Conservation (phyloP, 306 rosid genomes). For the Clitoria ternatea region DNA sequence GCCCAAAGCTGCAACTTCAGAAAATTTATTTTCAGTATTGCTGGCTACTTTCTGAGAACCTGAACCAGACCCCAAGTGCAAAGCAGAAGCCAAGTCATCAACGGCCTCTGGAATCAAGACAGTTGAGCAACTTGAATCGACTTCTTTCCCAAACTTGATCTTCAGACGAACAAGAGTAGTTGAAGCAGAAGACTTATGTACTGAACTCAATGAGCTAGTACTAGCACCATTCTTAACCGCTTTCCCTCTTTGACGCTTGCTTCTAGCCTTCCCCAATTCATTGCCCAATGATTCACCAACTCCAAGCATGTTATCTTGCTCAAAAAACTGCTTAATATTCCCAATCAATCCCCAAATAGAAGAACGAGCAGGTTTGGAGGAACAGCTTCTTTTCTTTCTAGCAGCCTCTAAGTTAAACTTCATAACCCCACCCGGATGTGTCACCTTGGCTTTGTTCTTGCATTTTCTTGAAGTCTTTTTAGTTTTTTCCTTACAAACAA, state of each 20-base stretch:
- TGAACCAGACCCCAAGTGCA: conserved; percentile 25
- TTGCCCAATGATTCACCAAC: conserved; percentile 42
- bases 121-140: conserved; percentile 43
- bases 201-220: conserved; percentile 43
- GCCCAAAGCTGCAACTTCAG: conserved; percentile 31
- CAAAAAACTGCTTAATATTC: conserved; percentile 51
- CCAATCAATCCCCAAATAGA: conserved; percentile 82
- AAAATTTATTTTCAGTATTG: conserved; percentile 31
- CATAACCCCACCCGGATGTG: conserved; percentile 31
- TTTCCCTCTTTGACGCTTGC: conserved; percentile 41
- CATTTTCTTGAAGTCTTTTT: conserved; percentile 57
- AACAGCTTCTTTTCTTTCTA: conserved; percentile 81
- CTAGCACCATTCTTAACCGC: conserved; percentile 40
- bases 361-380: conserved; percentile 68
- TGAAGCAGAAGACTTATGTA: conserved; percentile 35
- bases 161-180: conserved; percentile 67
- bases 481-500: conserved; percentile 46
- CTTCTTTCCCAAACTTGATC: conserved; percentile 71
- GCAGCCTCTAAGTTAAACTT: conserved; percentile 39
- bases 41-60: conserved; percentile 37
- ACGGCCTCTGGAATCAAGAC: conserved; percentile 47
- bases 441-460: conserved; percentile 43
- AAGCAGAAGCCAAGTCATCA: conserved; percentile 41
- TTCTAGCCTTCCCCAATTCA: conserved; percentile 47
- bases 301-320: conserved; percentile 42